phyloP scores from a whole-genome alignment of 768 basidiomycete species.

The Gloeostereum incarnatum region DNA sequence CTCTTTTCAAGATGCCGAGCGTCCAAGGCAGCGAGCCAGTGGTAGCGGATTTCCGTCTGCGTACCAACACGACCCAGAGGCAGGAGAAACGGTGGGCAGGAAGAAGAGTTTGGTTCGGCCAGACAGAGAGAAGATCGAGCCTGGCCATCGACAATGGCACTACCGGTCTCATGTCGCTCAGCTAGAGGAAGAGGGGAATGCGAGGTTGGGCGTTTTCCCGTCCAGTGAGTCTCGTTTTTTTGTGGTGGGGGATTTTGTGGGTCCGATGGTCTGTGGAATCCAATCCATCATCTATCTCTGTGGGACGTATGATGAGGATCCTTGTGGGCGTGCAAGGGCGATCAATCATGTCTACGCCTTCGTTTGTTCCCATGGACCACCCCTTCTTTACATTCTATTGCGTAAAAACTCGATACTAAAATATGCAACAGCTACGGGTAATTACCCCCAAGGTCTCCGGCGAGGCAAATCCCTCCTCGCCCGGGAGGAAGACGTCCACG shows the following conservation, averaged over 20 bases:
- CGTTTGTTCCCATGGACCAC: no score
- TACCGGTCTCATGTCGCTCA: slow-evolving; percentile 83
- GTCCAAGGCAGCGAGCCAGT: slow-evolving; percentile 48
- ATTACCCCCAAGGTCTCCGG: slow-evolving; percentile 62
- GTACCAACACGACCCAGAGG: slow-evolving; percentile 27
- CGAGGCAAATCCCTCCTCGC: slow-evolving; percentile 87
- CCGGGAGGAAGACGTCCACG: slow-evolving; percentile 84
- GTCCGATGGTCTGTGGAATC: no score
- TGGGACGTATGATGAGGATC: no score
- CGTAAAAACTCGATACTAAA: no score
- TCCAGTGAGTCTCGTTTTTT: slow-evolving; percentile 54
- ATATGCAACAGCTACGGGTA: slow-evolving; percentile 56
- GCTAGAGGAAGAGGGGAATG: slow-evolving; percentile 59
- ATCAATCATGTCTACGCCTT: no score
- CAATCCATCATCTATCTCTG: no score
- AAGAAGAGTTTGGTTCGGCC: slow-evolving; percentile 92
- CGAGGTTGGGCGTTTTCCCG: slow-evolving; percentile 61
- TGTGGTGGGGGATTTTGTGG: background rate
- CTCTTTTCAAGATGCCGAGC: slow-evolving; percentile 61
- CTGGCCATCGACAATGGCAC: slow-evolving; percentile 89
- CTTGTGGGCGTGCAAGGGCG: no score
- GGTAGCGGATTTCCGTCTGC: slow-evolving; percentile 33
- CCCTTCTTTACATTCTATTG: no score
- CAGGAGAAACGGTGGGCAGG: slow-evolving; percentile 41
- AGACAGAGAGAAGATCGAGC: slow-evolving; percentile 94